Base-by-base conservation (phyloP, 2,329 filamentous ascomycete species). In the Alternaria sp. region DNA sequence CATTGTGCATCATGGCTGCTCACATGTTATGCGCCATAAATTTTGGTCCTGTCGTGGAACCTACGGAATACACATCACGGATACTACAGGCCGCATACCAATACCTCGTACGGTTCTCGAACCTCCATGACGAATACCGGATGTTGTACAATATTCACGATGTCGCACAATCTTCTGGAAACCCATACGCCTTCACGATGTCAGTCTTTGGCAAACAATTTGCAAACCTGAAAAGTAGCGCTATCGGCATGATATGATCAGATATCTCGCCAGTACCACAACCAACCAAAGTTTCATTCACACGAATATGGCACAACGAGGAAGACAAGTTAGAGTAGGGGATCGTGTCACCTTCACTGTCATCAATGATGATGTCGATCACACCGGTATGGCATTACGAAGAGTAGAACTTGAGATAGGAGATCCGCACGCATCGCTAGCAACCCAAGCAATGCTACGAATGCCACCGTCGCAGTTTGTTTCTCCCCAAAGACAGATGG, bases 111-210 rank as follows among this genome's bases (percentile, higher is more conserved):
- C n/a, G 11, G 5, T 28, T 34, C 32, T 41, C 26, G 34, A 51
- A 46, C 14, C n/a, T 47, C 7, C 38, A 9, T 11, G 44, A 38
- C 36, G 22, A 41, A 44, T 24, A 18, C 34, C 18, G n/a, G 14
- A 34, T 5, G 8, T 34, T 5, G 16, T 22, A 61, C 42, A 53
- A 24, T 42, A 34, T n/a, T 7, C 38, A 30, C 7, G 11, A 34
- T 43, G 8, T 16, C 20, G 14, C 30, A 28, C 20, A 47, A 48
- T n/a, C 7, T 51, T 57, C 57, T 26, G 12, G 18, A 26, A 28
- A 30, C 6, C 22, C 43, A n/a, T 14, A 38, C 8, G 8, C 20
- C 41, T 48, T 57, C 53, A 57, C 28, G 34, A 51, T 56, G 57
- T 32, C 2, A 28, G 32, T n/a, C 5, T 18, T 39, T 12, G 18